Base-by-base conservation (phyloP, 108 stramenopile species). In the Cyclostephanos invisitatus region DNA sequence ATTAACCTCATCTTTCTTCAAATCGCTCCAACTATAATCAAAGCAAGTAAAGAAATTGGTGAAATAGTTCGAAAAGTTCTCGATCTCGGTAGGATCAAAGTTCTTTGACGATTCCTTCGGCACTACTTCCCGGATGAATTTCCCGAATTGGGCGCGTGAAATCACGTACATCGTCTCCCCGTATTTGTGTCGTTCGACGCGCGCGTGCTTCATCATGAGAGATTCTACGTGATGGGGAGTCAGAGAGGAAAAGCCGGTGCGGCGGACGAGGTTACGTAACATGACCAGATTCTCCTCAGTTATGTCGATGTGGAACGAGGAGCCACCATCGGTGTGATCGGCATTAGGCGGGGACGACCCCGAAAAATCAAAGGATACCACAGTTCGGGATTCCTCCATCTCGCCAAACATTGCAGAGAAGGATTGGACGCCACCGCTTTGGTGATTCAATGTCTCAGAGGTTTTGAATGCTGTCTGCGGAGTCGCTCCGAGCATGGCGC, bases 341-440 rank as follows among this genome's bases (percentile, higher is more conserved):
- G 14, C 56, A 38, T 48, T 36, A 44, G 29, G 18, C 2, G 82
- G 77, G 5, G 74, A 44, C 5, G 83, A 77, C 25, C 83, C 91
- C 27, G 84, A 81, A 72, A 92, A 92, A 46, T 92, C 91, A 75
- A 92, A 92, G 15, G 91, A 89, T 7, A 92, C 80, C 20, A 90
- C 83, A 15, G 84, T 87, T 60, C 85, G 79, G 29, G 86, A 86
- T 46, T 77, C 44, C 58, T 74, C 72, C 46, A 36, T 66, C 28
- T 76, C 85, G 32, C 83, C 81, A 40, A 75, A 67, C 78, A 73
- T 59, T 47, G 74, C 62, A 50, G 85, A 58, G 63, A 81, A 59
- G 60, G 83, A 64, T 68, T 76, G 75, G 49, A 73, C 48, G 18
- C 40, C 67, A 21, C 25, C 32, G 35, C 20, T 25, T 53, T 25